Percentiles rank a stretch among this genome's conserved stretches.
Evolutionary conservation across 2,329 filamentous ascomycete species (phyloP).

Genomic region (Remersonia thermophila): DNA sequence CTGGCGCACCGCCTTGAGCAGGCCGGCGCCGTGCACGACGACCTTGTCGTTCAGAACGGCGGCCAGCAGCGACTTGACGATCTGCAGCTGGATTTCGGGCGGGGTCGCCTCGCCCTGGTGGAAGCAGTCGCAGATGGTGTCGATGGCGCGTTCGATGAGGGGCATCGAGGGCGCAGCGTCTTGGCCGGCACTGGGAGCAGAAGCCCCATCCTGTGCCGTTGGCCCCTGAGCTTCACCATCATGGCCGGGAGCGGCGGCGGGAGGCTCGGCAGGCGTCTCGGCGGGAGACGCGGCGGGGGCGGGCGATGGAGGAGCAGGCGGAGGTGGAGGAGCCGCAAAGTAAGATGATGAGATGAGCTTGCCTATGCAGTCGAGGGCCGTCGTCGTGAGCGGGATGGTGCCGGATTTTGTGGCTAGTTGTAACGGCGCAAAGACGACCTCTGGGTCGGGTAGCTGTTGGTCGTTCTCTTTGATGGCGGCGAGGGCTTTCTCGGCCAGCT

Average conservation of each 20-base stretch:
- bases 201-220: too few relatives aligned
- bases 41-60: slow-evolving; percentile 98
- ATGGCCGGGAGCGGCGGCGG: too few relatives aligned
- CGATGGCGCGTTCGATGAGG: slow-evolving; percentile 92
- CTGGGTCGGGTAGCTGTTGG: slow-evolving; percentile 70
- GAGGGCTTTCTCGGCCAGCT: slow-evolving; percentile 70
- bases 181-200: slow-evolving; percentile 12
- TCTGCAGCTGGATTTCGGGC: slow-evolving; percentile 87
- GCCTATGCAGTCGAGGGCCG: slow-evolving; percentile 91
- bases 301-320: slow-evolving; percentile 36
- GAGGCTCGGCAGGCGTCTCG: slow-evolving; percentile 6
- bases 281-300: slow-evolving; percentile 7
- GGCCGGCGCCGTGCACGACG: slow-evolving; percentile 88
- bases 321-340: slow-evolving; percentile 57
- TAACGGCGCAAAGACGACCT: slow-evolving; percentile 81
- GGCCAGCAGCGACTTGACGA: slow-evolving; percentile 90
- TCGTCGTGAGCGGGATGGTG: slow-evolving; percentile 75
- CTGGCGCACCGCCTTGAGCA: slow-evolving; percentile 91
- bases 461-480: slow-evolving; percentile 78
- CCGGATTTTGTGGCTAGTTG: slow-evolving; percentile 79
- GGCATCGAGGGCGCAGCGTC: slow-evolving; percentile 44
- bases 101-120: slow-evolving; percentile 88
- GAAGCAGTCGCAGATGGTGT: slow-evolving; percentile 98
- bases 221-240: too few relatives aligned
- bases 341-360: slow-evolving; percentile 99